Evolutionary conservation across 495 filamentous ascomycete species (phyloP).

Genomic region (Cercophora sp.): DNA sequence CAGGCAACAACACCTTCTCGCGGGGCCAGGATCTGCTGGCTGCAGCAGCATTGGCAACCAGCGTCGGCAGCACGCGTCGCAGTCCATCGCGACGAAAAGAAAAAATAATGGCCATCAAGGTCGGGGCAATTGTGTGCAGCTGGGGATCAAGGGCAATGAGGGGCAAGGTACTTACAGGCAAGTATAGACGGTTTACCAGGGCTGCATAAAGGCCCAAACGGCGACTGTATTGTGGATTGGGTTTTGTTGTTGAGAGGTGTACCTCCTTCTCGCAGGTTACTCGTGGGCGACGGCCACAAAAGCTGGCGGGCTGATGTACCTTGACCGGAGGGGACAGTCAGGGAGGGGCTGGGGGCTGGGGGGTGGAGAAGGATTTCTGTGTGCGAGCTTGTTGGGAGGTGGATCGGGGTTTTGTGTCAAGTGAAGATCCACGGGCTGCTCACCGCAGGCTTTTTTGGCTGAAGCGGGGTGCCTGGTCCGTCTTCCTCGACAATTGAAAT

Average conservation of each 20-base stretch:
- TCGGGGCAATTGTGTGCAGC: background rate
- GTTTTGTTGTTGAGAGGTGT: conserved; percentile 19
- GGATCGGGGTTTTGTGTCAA: conserved; percentile 23
- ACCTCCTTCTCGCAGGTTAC: conserved; percentile 19
- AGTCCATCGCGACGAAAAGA: conserved; percentile 11
- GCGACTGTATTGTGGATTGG: conserved; percentile 23
- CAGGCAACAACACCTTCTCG: background rate
- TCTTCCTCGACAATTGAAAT: background rate
- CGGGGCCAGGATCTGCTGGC: conserved; percentile 13
- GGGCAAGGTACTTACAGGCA: conserved; percentile 24
- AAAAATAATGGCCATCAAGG: background rate
- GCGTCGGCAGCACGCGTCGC: conserved; percentile 17
- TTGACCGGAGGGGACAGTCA: conserved; percentile 15
- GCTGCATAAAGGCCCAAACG: conserved; percentile 22
- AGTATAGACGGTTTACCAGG: conserved; percentile 9
- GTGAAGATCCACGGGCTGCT: background rate
- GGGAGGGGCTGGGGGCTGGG: conserved; percentile 20
- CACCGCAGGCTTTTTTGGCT: conserved; percentile 6
- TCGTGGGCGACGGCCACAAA: conserved; percentile 24
- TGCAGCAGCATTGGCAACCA: background rate
- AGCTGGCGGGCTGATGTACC: conserved; percentile 28
- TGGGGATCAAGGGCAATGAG: conserved; percentile 4
- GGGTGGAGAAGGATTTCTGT: conserved; percentile 21
- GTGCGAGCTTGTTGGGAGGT: conserved; percentile 17
- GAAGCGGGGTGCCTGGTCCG: conserved; percentile 15